phyloP scores from a whole-genome alignment of 768 basidiomycete species.

The Floccularia luteovirens region DNA sequence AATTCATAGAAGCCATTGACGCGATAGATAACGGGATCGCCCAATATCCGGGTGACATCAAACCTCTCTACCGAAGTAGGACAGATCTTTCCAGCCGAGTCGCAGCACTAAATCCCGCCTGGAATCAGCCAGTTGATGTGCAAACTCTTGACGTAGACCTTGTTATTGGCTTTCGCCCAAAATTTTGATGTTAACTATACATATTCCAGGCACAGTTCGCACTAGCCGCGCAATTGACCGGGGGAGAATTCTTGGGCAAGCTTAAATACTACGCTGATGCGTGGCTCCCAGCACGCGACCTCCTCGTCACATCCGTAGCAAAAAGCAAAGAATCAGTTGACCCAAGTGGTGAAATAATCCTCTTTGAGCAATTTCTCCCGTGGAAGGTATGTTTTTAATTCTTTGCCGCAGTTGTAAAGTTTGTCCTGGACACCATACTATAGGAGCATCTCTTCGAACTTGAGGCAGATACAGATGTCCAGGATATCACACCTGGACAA shows the following conservation, averaged over 20 bases:
- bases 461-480: conserved; percentile 49
- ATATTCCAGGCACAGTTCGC: conserved; percentile 56
- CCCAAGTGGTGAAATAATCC: conserved; percentile 65
- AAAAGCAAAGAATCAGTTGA: conserved; percentile 53
- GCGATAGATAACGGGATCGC: conserved; percentile 93
- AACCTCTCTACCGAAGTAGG: conserved; percentile 63
- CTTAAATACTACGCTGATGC: conserved; percentile 80
- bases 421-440: conserved; percentile 3
- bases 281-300: conserved; percentile 87
- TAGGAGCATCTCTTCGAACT: conserved; percentile 85
- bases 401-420: background rate
- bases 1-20: conserved; percentile 93
- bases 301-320: conserved; percentile 56
- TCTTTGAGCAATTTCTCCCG: conserved; percentile 74
- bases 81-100: conserved; percentile 88
- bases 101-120: conserved; percentile 78
- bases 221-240: conserved; percentile 75
- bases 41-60: conserved; percentile 62
- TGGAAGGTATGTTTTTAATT: conserved; percentile 67
- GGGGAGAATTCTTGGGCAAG: conserved; percentile 75
- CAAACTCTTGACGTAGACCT: conserved; percentile 62
- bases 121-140: conserved; percentile 79
- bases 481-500: conserved; percentile 31
- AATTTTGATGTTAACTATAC: conserved; percentile 1
- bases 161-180: background rate